phyloP scores from a whole-genome alignment of 352 stramenopile genomes.

The Pythium phragmiticola region DNA sequence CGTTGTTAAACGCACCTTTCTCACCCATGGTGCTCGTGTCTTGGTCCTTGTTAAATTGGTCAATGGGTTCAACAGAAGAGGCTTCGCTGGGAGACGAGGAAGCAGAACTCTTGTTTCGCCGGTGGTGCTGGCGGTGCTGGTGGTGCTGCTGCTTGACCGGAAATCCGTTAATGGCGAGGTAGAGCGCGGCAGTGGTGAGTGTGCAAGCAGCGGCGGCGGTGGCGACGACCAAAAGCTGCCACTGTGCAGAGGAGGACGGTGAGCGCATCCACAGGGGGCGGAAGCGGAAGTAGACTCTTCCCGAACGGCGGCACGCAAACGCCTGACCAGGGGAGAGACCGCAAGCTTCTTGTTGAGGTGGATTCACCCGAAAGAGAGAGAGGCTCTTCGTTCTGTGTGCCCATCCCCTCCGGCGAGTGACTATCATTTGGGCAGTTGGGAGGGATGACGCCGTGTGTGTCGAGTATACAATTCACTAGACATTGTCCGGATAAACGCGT shows the following conservation, averaged over 20 bases:
- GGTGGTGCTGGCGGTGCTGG: neutral
- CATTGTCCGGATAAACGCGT: constrained; percentile 16
- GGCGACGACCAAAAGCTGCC: constrained; percentile 30
- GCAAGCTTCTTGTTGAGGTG: constrained; percentile 8
- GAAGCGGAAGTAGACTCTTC: constrained; percentile 12
- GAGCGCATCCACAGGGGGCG: constrained; percentile 25
- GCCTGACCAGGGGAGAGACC: constrained; percentile 1
- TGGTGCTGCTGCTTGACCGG: constrained; percentile 16
- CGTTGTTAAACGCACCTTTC: constrained; percentile 14
- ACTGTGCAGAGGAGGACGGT: constrained; percentile 21
- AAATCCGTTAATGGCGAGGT: constrained; percentile 35
- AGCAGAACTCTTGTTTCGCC: neutral
- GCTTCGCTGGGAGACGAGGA: neutral
- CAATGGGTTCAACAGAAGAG: neutral
- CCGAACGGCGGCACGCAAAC: constrained; percentile 1
- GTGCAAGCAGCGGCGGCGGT: constrained; percentile 52
- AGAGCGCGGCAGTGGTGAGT: constrained; percentile 53
- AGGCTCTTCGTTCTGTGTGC: constrained; percentile 3
- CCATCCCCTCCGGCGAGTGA: constrained; percentile 12
- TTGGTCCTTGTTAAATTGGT: neutral
- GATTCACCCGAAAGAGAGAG: neutral
- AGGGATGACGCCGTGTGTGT: neutral
- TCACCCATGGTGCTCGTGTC: constrained; percentile 2
- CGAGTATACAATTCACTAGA: constrained; percentile 25
- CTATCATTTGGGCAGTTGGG: neutral